Base-by-base conservation (phyloP, 805 yeast genomes). In the Monosporozyma siamensis region DNA sequence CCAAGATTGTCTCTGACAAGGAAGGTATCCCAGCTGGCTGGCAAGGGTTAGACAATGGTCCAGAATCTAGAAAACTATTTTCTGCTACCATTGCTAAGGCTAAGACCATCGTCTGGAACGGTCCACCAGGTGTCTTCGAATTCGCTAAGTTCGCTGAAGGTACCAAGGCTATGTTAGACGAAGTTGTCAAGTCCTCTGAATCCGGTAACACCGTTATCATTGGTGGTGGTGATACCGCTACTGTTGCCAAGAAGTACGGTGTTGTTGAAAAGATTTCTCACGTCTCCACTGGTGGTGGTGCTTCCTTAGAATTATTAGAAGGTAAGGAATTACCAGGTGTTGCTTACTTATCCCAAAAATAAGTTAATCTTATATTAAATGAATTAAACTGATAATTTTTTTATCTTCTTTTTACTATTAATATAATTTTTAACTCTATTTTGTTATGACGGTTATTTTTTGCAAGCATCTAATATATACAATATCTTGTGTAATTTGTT, bases 201-300 rank as follows among this genome's bases (percentile, higher is more conserved):
- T 76, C 78, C 47, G 97, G 97, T 65, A 81, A 80, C 77, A 84
- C 95, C 52, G 95, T 90, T 52, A 95, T 92, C 70, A 85, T 92
- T 63, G 80, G 82, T 59, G 99, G 99, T 72, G 99, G 99, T 78
- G 99, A 92, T 72, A 92, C 99, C 60, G 98, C 98, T 58, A 92
- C 99, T 54, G 92, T 89, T 56, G 96, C 96, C 63, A 90, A 90
- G 87, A 92, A 92, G 77, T 92, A 74, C 71, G 97, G 96, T 66
- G 96, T 82, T 53, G 89, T 87, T 58, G 95, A 86, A 66, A 86
- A 92, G 77, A 78, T 92, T 60, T 88, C 97, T 42, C 99, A 92
- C 71, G 96, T 92, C 55, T 90, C 97, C 55, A 92, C 99, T 51
- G 99, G 99, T 74, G 99, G 99, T 74, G 99, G 99, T 78, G 98